Conservation (phyloP, 257 asterid genomes). For the Solanum pimpinellifolium region DNA sequence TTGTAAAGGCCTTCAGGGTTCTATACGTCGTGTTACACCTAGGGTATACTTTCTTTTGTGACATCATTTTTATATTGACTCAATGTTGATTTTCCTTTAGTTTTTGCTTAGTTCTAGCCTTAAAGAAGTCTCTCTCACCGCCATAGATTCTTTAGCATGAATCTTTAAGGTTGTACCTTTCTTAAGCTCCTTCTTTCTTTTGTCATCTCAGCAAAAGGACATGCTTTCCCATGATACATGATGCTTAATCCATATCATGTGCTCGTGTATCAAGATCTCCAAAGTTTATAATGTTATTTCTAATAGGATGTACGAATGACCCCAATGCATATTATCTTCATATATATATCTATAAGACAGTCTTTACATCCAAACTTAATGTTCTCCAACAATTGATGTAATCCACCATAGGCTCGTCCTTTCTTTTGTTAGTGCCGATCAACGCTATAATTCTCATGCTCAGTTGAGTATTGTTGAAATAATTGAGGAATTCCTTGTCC, state of each 20-base stretch:
- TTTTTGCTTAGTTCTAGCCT: background rate
- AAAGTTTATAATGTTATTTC: background rate
- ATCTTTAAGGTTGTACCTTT: background rate
- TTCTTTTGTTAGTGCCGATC: background rate
- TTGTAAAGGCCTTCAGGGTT: too few species aligned
- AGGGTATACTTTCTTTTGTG: too few species aligned
- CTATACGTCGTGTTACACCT: too few species aligned
- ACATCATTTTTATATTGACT: background rate
- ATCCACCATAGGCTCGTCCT: background rate
- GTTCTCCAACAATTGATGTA: background rate
- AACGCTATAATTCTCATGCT: background rate
- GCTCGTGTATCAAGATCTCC: background rate
- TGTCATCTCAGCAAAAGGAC: background rate
- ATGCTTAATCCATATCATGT: background rate
- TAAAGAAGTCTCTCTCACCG: background rate
- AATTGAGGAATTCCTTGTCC: background rate
- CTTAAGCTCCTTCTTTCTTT: background rate
- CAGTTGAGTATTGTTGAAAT: background rate
- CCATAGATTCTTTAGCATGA: background rate
- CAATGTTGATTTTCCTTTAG: background rate
- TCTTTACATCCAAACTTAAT: background rate
- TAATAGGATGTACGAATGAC: background rate
- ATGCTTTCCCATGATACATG: too few species aligned
- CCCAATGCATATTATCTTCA: background rate
- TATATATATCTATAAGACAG: too few species aligned